Evolutionary conservation across 129 eudicot genomes (phyloP).

Genomic region (Lactuca sativa): DNA sequence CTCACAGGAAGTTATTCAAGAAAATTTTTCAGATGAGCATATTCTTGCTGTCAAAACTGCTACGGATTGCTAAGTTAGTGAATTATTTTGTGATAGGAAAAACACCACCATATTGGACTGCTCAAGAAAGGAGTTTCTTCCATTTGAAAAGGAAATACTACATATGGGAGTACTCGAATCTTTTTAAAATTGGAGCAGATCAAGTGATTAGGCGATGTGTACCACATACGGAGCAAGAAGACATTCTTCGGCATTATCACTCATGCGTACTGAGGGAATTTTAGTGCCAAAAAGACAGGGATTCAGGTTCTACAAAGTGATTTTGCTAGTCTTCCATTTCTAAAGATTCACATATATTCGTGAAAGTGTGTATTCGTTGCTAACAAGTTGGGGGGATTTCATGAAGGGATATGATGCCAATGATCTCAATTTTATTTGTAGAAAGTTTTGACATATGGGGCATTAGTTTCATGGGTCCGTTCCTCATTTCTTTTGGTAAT

Average conservation of each 20-base stretch:
- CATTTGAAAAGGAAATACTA: no score
- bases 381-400: not conserved
- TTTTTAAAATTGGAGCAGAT: no score
- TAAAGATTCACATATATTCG: not conserved
- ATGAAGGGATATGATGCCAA: not conserved
- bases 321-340: slow-evolving; percentile 4
- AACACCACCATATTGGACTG: no score
- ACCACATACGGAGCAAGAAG: no score
- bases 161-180: no score
- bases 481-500: not conserved
- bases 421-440: not conserved
- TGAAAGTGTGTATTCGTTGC: not conserved
- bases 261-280: not conserved
- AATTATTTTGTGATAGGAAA: no score
- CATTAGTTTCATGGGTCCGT: slow-evolving; percentile 1
- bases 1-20: no score
- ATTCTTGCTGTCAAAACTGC: no score
- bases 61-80: no score
- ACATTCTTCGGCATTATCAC: not conserved
- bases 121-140: no score
- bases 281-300: not conserved
- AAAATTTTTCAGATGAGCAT: no score
- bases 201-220: no score
- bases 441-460: slow-evolving; percentile 6
- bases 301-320: not conserved